phyloP scores from a whole-genome alignment of 2,329 filamentous ascomycete species.

The Stromatinia cepivora region DNA sequence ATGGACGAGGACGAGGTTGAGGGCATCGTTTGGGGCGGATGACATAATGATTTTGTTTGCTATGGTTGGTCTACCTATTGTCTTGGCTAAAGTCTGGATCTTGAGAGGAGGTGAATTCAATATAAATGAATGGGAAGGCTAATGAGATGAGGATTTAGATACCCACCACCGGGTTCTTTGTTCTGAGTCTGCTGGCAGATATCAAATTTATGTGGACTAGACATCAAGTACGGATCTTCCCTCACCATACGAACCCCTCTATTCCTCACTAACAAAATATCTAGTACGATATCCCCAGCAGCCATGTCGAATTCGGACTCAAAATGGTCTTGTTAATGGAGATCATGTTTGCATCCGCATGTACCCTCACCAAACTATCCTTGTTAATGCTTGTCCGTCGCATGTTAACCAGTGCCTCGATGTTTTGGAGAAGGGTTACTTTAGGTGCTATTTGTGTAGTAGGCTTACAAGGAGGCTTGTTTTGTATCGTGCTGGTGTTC shows the following conservation, averaged over 20 bases:
- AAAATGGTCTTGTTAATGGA: conserved; percentile 45
- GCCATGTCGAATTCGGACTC: conserved; percentile 41
- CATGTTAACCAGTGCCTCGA: conserved; percentile 30
- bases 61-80: conserved; percentile 36
- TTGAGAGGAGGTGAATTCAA: background rate
- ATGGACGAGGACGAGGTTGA: conserved; percentile 48
- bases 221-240: conserved; percentile 33
- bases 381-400: conserved; percentile 41
- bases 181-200: conserved; percentile 42
- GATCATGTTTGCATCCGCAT: conserved; percentile 43
- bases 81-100: background rate
- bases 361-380: conserved; percentile 44
- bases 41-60: conserved; percentile 49
- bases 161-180: conserved; percentile 44
- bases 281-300: conserved; percentile 44
- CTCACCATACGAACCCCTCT: background rate
- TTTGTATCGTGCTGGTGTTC: conserved; percentile 34
- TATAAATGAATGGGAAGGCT: background rate
- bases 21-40: conserved; percentile 49
- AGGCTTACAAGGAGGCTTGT: conserved; percentile 32
- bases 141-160: conserved; percentile 26
- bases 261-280: background rate
- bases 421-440: conserved; percentile 34
- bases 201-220: conserved; percentile 44
- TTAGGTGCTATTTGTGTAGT: conserved; percentile 30